phyloP scores from a whole-genome alignment of 768 basidiomycete species.

The Mycena epipterygia region DNA sequence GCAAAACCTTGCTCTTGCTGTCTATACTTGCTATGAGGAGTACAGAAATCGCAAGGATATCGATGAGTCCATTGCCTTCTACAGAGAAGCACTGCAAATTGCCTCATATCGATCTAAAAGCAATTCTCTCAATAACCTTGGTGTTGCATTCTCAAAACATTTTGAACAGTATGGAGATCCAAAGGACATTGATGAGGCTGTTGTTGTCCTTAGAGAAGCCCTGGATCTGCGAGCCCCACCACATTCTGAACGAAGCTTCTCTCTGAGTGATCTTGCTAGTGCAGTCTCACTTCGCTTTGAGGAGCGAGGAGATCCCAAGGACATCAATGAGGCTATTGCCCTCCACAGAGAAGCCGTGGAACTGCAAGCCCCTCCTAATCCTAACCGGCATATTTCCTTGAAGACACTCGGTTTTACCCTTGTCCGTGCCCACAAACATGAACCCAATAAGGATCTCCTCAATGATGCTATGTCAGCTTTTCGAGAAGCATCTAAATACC shows the following conservation, averaged over 20 bases:
- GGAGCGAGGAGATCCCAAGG: neutral
- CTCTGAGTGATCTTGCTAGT: neutral
- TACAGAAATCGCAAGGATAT: neutral
- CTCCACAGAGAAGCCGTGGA: too few species aligned
- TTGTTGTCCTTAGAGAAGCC: neutral
- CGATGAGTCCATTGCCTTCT: neutral
- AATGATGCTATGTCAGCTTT: too few species aligned
- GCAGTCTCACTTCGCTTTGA: neutral
- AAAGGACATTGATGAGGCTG: constrained; percentile 8
- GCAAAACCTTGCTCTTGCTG: too few species aligned
- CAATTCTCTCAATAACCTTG: neutral
- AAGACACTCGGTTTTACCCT: too few species aligned
- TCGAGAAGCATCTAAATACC: too few species aligned
- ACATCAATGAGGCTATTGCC: neutral
- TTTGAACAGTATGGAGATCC: neutral
- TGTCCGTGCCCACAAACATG: too few species aligned
- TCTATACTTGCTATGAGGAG: too few species aligned
- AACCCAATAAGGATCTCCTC: too few species aligned
- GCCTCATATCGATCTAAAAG: neutral
- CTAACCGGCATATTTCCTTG: too few species aligned
- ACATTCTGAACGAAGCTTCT: neutral
- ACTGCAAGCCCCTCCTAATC: too few species aligned
- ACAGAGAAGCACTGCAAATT: neutral
- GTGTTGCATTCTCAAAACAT: neutral
- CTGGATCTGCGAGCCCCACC: neutral